These are phyloP conservation scores for Tetrahymena borealis DNA, from an alignment of 73 alveolate species.

Conservation along the genomic window DNA sequence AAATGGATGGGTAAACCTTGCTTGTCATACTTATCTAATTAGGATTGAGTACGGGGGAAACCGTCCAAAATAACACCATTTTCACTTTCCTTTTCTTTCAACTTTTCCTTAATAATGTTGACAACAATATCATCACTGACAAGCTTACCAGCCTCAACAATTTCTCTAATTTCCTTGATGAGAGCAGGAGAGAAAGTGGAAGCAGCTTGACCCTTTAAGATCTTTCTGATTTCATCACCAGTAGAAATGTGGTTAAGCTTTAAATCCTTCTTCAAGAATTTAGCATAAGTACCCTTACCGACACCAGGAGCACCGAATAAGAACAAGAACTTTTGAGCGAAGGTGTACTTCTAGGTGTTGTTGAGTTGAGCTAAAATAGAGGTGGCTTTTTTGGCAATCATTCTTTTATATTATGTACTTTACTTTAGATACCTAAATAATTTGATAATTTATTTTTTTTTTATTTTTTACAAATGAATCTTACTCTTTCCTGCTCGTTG, in stretches of 20 bases:
- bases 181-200: constrained; percentile 22
- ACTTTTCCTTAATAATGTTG: constrained; percentile 77
- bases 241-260: constrained; percentile 37
- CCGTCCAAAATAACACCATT: constrained; percentile 92
- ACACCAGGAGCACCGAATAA: constrained; percentile 48
- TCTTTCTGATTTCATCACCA: constrained; percentile 47
- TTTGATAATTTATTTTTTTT: background rate
- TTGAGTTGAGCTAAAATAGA: background rate
- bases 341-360: background rate
- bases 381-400: background rate
- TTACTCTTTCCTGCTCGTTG: no score
- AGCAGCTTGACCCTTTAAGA: constrained; percentile 31
- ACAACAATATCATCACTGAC: constrained; percentile 92
- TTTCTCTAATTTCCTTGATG: constrained; percentile 47
- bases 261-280: constrained; percentile 27
- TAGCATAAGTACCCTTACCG: constrained; percentile 46
- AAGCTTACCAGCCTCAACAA: constrained; percentile 85
- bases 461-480: no score
- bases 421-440: background rate
- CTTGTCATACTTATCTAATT: constrained; percentile 34
- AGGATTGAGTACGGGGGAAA: constrained; percentile 79
- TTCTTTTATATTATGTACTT: background rate
- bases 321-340: constrained; percentile 21
- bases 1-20: constrained; percentile 25
- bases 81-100: constrained; percentile 84